Base-by-base conservation (phyloP, 169 alveolate species). In the Cyclospora cayetanensis region DNA sequence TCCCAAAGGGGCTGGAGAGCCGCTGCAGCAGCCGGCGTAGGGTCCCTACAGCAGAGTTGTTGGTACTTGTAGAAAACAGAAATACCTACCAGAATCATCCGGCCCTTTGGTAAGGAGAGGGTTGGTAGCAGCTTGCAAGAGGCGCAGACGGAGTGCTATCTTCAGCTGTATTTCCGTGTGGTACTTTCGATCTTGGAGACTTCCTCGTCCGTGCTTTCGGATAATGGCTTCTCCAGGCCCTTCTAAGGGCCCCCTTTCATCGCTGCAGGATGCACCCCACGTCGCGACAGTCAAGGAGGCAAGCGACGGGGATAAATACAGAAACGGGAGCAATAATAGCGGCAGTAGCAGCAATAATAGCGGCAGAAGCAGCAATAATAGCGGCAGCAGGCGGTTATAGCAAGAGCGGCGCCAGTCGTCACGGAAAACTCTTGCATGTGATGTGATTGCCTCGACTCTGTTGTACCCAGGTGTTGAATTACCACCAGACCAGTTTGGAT, bases 221-320 rank as follows among this genome's bases (percentile, higher is more conserved):
- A 66, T 1, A 41, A 76, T 76, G 86, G 42, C n/a, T 41, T 63
- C 22, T 15, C 2, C 86, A 43, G 11, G 43, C 9, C 86, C 66
- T 70, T 9, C 53, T 18, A 43, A 70, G 66, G 86, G 42, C 86
- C 37, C 27, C 86, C 43, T 63, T 66, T 42, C 25, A 22, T 42
- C 86, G 37, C 66, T 76, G 86, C 86, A 76, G 86, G 86, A 76
- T 39, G 86, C 86, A 25, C 86, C 86, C 25, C 86, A 76, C 65
- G 34, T 41, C 31, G 52, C 41, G 20, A 76, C 86, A 25, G 86
- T 76, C 22, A 18, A 76, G 9, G 86, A 76, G 66, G 86, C 43
- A 53, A 42, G 86, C 0, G 20, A 46, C 20, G 11, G 11, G 60
- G 20, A 12, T 46, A 0, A 15, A 41, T 42, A 25, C 84, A 9